Conservation (phyloP, 2,329 filamentous ascomycete species). For the Ophiostoma quercus region DNA sequence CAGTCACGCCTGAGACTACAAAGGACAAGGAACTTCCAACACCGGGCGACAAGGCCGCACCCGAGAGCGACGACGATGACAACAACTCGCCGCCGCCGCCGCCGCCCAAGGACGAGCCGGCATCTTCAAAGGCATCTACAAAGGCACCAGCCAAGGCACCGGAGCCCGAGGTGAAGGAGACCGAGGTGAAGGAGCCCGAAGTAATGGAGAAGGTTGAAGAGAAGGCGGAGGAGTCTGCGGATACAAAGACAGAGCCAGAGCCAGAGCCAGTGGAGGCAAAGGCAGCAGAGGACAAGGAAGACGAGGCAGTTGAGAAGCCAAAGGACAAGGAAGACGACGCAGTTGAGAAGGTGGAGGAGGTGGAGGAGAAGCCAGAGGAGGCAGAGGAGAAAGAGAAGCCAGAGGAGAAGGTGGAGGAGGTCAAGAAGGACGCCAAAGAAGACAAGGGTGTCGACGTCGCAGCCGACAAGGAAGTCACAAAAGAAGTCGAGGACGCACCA, state of each 20-base stretch:
- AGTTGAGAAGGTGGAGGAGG: background rate
- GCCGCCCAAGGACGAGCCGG: slow-evolving; percentile 14
- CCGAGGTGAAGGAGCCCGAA: background rate
- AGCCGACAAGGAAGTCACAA: background rate
- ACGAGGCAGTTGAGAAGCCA: background rate
- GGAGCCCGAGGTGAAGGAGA: background rate
- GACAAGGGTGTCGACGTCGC: background rate
- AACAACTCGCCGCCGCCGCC: slow-evolving; percentile 9
- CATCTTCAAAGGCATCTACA: background rate
- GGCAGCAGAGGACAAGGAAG: background rate
- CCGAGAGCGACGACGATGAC: slow-evolving; percentile 7
- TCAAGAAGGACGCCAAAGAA: background rate
- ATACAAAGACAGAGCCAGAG: background rate
- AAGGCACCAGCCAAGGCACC: background rate
- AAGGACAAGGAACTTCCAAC: background rate
- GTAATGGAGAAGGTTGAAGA: background rate
- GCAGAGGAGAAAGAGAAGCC: background rate
- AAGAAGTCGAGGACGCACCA: background rate
- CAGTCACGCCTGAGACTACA: background rate
- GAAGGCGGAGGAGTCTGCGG: background rate
- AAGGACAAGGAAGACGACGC: background rate
- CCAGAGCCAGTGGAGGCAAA: background rate
- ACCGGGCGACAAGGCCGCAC: background rate
- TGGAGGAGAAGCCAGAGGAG: background rate
- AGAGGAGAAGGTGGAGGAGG: background rate